phyloP scores from a whole-genome alignment of 2,329 filamentous ascomycete genomes.

The Bipolaris oryzae region DNA sequence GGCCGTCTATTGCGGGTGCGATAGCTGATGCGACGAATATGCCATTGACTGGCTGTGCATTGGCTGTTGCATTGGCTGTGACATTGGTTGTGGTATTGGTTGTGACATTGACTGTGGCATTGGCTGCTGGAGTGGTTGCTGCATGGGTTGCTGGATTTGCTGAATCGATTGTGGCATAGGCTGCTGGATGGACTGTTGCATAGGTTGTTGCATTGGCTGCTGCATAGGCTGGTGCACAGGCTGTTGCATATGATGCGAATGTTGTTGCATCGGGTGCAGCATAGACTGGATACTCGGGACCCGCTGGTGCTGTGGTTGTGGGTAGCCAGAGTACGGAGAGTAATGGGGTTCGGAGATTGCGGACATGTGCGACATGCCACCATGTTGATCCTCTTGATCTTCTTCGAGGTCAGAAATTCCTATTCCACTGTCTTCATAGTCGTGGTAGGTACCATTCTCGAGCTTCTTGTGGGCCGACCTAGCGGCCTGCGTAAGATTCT shows the following conservation, averaged over 20 bases:
- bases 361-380: conserved; percentile 32
- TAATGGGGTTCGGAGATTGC: conserved; percentile 31
- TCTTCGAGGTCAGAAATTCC: conserved; percentile 60
- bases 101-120: conserved; percentile 14
- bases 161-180: conserved; percentile 9
- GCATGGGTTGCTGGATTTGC: conserved; percentile 7
- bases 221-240: conserved; percentile 1
- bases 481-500: conserved; percentile 75
- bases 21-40: conserved; percentile 25
- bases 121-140: conserved; percentile 11
- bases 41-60: conserved; percentile 22
- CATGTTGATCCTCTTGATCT: conserved; percentile 46
- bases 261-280: conserved; percentile 33
- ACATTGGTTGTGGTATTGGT: conserved; percentile 9
- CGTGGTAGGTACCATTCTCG: conserved; percentile 52
- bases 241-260: conserved; percentile 13
- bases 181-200: conserved; percentile 17
- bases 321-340: conserved; percentile 26
- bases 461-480: conserved; percentile 70
- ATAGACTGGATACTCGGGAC: conserved; percentile 51
- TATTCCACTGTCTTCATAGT: conserved; percentile 72
- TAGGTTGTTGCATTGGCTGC: conserved; percentile 45
- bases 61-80: conserved; percentile 13
- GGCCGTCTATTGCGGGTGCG: conserved; percentile 22
- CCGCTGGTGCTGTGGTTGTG: conserved; percentile 36